phyloP scores from a whole-genome alignment of 768 basidiomycete genomes.

The Brasilioporus rufonigricans region DNA sequence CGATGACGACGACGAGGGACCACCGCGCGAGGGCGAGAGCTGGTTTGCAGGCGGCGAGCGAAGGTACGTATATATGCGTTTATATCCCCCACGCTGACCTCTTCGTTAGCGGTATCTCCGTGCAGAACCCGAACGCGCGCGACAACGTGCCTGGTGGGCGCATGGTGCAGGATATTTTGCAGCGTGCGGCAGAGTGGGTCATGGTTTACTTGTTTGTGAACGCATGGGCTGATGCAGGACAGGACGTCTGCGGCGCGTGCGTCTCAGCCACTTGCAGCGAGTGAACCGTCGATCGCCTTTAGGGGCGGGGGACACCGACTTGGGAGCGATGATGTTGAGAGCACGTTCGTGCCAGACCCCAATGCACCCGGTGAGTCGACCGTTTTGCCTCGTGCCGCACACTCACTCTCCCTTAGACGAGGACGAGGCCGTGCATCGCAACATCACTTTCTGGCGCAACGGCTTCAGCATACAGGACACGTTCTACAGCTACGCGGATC shows the following conservation, averaged over 20 bases:
- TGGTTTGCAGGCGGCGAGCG: conserved; percentile 96
- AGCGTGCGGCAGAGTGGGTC: conserved; percentile 77
- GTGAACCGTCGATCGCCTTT: conserved; percentile 41
- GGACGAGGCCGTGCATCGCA: conserved; percentile 60
- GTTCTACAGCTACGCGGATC: conserved; percentile 80
- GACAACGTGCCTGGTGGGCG: conserved; percentile 49
- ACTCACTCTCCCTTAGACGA: conserved; percentile 1
- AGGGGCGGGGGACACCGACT: conserved; percentile 77
- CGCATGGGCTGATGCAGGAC: not conserved
- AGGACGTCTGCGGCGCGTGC: conserved; percentile 22
- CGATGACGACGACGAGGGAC: conserved; percentile 50
- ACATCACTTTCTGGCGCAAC: conserved; percentile 88
- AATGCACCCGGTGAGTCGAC: conserved; percentile 33
- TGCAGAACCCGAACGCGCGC: conserved; percentile 74
- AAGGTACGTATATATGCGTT: conserved; percentile 48
- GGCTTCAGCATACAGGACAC: conserved; percentile 91
- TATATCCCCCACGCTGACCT: not conserved
- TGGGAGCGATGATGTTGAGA: conserved; percentile 88
- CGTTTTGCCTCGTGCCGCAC: not conserved
- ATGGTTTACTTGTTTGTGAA: not conserved
- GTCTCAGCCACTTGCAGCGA: conserved; percentile 13
- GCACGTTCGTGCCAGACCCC: conserved; percentile 74
- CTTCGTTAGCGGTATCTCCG: conserved; percentile 70
- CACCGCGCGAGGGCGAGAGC: conserved; percentile 46
- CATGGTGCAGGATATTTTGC: conserved; percentile 69